Conservation (phyloP, 495 filamentous ascomycete species). For the Penicillium fimorum region DNA sequence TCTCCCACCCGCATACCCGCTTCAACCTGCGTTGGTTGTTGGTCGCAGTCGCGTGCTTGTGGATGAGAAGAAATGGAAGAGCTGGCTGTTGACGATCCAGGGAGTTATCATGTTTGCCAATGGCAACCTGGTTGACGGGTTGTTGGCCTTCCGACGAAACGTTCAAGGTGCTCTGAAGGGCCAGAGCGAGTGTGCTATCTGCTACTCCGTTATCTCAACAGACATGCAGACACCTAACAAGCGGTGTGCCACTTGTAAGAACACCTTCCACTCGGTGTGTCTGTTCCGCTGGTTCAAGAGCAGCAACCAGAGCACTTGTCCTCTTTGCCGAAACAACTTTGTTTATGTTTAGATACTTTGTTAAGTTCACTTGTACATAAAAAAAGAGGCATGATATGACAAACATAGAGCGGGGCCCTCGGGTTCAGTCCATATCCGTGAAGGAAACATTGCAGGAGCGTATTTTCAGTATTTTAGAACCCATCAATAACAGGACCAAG, state of each 20-base stretch:
- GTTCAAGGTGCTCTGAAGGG: conserved; percentile 84
- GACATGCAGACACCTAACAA: conserved; percentile 90
- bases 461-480: neutral
- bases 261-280: conserved; percentile 86
- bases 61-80: conserved; percentile 84
- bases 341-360: conserved; percentile 50
- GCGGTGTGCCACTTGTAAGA: conserved; percentile 87
- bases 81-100: conserved; percentile 80
- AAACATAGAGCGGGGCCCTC: neutral
- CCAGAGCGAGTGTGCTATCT: conserved; percentile 94
- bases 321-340: conserved; percentile 83
- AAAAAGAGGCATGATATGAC: conserved; percentile 8
- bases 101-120: conserved; percentile 91
- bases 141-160: conserved; percentile 79
- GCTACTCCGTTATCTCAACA: conserved; percentile 85
- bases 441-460: neutral
- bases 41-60: conserved; percentile 81
- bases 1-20: conserved; percentile 76
- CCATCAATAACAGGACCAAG: neutral
- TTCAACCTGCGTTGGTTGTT: conserved; percentile 72
- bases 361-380: conserved; percentile 23
- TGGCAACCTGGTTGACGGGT: conserved; percentile 78
- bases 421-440: neutral
- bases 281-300: conserved; percentile 95
- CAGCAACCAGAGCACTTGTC: conserved; percentile 85